Evolutionary conservation across 2,329 filamentous ascomycete genomes (phyloP).

Genomic region (Dactylella cylindrospora): DNA sequence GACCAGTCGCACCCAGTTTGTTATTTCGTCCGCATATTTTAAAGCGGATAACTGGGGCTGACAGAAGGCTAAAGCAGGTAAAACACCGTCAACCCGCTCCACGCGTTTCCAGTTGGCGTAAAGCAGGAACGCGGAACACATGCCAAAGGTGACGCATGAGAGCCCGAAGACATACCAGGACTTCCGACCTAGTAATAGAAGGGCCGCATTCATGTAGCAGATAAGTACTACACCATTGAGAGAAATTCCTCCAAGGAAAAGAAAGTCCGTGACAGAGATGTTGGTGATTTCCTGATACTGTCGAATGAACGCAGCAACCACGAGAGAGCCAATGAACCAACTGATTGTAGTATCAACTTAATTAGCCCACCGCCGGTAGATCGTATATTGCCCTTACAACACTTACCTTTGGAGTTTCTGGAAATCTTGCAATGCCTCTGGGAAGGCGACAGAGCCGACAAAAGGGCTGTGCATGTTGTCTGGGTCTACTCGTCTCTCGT

Average conservation of each 20-base stretch:
- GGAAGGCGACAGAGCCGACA: constrained; percentile 29
- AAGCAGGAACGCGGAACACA: constrained; percentile 34
- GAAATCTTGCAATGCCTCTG: constrained; percentile 28
- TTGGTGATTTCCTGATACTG: constrained; percentile 12
- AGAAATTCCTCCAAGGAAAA: constrained; percentile 38
- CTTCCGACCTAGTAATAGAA: constrained; percentile 36
- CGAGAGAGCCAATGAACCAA: constrained; percentile 40
- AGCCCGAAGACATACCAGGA: constrained; percentile 41
- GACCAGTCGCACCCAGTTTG: constrained; percentile 25
- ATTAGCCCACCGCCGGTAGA: too few species aligned
- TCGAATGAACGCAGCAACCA: constrained; percentile 40
- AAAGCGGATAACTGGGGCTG: constrained; percentile 1
- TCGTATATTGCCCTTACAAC: neutral
- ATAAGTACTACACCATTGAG: constrained; percentile 36
- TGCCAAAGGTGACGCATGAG: constrained; percentile 27
- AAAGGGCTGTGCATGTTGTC: constrained; percentile 29
- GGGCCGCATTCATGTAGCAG: constrained; percentile 34
- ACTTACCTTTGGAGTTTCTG: constrained; percentile 37
- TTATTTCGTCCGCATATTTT: constrained; percentile 8
- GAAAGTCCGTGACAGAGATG: constrained; percentile 40
- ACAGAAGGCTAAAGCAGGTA: constrained; percentile 26
- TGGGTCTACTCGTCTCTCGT: constrained; percentile 22
- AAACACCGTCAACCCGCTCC: constrained; percentile 18
- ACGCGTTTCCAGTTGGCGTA: constrained; percentile 26
- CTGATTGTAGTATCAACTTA: constrained; percentile 1